These are phyloP conservation scores for Tripterygium wilfordii DNA, from an alignment of 177 flowering plant species.

Conservation along the genomic window DNA sequence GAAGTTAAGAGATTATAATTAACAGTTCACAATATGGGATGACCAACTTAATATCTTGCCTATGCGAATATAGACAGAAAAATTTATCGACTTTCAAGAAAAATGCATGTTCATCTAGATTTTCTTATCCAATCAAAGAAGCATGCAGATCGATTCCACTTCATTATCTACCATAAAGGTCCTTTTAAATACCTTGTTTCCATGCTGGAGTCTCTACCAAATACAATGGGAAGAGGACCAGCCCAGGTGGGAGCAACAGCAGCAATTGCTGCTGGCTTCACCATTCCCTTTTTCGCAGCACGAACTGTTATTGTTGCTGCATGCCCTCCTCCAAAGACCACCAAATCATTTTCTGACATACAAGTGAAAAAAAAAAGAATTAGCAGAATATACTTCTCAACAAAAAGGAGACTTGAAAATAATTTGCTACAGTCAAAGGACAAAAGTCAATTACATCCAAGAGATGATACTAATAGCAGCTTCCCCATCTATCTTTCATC, in stretches of 20 bases:
- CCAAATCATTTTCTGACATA: conserved; percentile 52
- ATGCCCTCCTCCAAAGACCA: conserved; percentile 92
- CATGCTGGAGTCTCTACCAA: conserved; percentile 85
- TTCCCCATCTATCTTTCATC: no score
- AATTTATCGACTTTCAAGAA: no score
- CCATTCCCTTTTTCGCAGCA: conserved; percentile 64
- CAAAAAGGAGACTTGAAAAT: no score
- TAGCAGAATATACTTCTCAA: no score
- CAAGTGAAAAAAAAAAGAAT: conserved; percentile 12
- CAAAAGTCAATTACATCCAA: not conserved
- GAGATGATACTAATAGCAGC: no score
- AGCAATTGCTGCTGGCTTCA: conserved; percentile 79
- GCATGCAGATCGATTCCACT: no score
- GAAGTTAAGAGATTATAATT: no score
- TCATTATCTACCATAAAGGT: not conserved
- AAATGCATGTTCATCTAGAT: no score
- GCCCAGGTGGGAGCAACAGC: conserved; percentile 98
- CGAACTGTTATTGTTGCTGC: conserved; percentile 78
- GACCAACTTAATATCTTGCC: no score
- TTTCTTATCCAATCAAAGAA: not conserved
- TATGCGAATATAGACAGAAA: no score
- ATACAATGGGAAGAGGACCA: conserved; percentile 94
- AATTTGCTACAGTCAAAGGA: no score
- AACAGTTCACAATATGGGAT: no score
- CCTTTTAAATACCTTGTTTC: conserved; percentile 63